Percentiles rank a stretch among this genome's conserved stretches.
Evolutionary conservation across 331 rosid genomes (phyloP).

Genomic region (Malus hybrid): DNA sequence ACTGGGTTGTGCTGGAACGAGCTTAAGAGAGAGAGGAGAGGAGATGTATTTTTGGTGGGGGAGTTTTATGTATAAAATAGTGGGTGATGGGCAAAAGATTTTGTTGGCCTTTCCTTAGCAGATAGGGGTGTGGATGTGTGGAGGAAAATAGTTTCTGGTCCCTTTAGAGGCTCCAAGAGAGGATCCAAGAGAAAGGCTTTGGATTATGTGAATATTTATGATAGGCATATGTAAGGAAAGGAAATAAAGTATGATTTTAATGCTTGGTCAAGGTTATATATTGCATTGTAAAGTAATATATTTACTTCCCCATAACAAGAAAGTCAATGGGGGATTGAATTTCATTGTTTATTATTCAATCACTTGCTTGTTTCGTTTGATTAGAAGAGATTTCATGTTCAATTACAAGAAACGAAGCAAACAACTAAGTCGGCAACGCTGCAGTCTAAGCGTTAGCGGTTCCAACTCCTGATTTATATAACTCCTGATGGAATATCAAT

Average conservation of each 20-base stretch:
- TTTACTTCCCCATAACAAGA: background rate
- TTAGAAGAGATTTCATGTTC: no score
- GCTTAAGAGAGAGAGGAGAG: conserved; percentile 1
- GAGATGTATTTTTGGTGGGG: background rate
- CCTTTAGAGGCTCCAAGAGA: conserved; percentile 20
- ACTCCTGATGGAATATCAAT: no score
- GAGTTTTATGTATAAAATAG: conserved; percentile 20
- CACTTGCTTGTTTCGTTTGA: no score
- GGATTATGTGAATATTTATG: background rate
- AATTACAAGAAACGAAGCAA: no score
- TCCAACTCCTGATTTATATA: no score
- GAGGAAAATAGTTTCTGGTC: conserved; percentile 52
- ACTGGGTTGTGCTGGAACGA: background rate
- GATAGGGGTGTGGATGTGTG: conserved; percentile 73
- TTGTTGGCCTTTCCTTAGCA: conserved; percentile 54
- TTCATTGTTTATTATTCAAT: background rate
- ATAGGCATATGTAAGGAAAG: background rate
- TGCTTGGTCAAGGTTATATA: background rate
- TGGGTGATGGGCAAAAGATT: conserved; percentile 22
- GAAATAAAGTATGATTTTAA: background rate
- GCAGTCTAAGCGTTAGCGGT: no score
- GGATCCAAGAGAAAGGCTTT: conserved; percentile 38
- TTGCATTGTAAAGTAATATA: background rate
- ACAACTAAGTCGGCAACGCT: rapidly evolving
- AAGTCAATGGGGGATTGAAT: background rate